A percentile compares a stretch with the other conserved stretches of the same genome.
phyloP scores from a whole-genome alignment of 2,329 filamentous ascomycete species.

The Dryadomyces sulphureus region DNA sequence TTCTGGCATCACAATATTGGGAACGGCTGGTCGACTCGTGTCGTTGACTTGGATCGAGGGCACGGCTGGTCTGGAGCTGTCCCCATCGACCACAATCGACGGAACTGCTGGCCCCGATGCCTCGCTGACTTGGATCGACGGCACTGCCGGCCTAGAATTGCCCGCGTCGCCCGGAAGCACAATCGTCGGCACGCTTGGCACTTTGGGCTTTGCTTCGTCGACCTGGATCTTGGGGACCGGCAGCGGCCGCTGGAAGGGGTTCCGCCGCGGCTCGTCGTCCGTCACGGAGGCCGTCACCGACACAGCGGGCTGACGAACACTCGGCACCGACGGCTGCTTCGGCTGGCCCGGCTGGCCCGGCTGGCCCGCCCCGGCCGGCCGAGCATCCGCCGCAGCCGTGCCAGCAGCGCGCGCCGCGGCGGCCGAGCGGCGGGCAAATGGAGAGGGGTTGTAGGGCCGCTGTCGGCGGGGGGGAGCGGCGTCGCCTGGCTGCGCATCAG shows the following conservation, averaged over 20 bases:
- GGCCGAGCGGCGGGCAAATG: constrained; percentile 9
- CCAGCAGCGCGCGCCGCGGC: constrained; percentile 35
- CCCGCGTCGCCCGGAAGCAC: constrained; percentile 18
- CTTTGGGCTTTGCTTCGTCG: constrained; percentile 19
- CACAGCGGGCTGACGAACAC: constrained; percentile 24
- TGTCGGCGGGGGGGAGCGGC: constrained; percentile 12
- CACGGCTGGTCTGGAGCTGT: constrained; percentile 11
- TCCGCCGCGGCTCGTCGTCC: not conserved
- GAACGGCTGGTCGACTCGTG: constrained; percentile 15
- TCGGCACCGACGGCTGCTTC: constrained; percentile 15
- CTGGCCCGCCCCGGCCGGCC: constrained; percentile 13
- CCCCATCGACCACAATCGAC: constrained; percentile 23
- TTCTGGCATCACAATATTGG: constrained; percentile 31
- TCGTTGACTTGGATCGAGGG: no score
- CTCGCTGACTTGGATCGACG: constrained; percentile 2
- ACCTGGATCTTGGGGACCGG: constrained; percentile 19
- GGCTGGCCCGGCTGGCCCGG: constrained; percentile 2
- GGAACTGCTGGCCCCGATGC: constrained; percentile 24
- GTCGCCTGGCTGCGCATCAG: constrained; percentile 53
- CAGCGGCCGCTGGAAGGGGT: not conserved
- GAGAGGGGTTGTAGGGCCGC: not conserved
- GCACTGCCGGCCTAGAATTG: constrained; percentile 12
- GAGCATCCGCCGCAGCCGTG: constrained; percentile 34
- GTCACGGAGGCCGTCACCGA: constrained; percentile 27
- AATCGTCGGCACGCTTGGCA: constrained; percentile 25